Conservation (phyloP, 192 early-diverging fungal genomes). For the Dispira simplex region DNA sequence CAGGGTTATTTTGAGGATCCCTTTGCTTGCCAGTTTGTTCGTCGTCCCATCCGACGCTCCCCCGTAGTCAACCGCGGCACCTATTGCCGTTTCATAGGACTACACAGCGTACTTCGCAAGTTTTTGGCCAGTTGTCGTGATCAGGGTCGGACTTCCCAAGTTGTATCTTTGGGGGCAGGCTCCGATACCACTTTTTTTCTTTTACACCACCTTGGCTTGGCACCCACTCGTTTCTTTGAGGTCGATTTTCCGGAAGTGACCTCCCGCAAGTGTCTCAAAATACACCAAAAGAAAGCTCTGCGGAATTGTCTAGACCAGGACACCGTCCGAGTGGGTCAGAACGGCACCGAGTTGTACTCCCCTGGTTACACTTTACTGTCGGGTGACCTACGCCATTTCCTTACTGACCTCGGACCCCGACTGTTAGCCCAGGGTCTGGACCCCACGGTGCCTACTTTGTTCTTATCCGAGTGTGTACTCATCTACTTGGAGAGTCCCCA, state of each 20-base stretch:
- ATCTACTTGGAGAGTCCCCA: slow-evolving; percentile 64
- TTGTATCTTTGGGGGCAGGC: slow-evolving; percentile 81
- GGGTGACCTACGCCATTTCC: slow-evolving; percentile 67
- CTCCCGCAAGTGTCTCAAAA: slow-evolving; percentile 50
- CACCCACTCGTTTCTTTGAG: slow-evolving; percentile 54
- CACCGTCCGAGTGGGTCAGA: slow-evolving; percentile 22
- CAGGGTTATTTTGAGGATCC: no score
- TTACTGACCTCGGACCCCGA: slow-evolving; percentile 32
- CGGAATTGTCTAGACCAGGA: slow-evolving; percentile 18
- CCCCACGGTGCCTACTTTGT: slow-evolving; percentile 47
- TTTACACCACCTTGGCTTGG: not conserved
- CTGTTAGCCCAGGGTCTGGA: slow-evolving; percentile 35
- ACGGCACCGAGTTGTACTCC: slow-evolving; percentile 60
- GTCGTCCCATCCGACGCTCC: no score
- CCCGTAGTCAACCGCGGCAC: no score
- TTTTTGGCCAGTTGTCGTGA: no score
- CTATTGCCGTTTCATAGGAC: no score
- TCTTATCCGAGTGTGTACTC: slow-evolving; percentile 91
- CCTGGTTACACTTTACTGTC: slow-evolving; percentile 53
- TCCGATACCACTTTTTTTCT: slow-evolving; percentile 62
- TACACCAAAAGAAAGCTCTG: slow-evolving; percentile 33
- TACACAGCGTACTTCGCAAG: no score
- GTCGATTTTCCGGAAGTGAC: slow-evolving; percentile 87
- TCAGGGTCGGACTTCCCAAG: slow-evolving; percentile 27
- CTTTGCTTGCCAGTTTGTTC: no score